Conservation (phyloP, 2,329 filamentous ascomycete species). For the Clarireedia monteithiana region DNA sequence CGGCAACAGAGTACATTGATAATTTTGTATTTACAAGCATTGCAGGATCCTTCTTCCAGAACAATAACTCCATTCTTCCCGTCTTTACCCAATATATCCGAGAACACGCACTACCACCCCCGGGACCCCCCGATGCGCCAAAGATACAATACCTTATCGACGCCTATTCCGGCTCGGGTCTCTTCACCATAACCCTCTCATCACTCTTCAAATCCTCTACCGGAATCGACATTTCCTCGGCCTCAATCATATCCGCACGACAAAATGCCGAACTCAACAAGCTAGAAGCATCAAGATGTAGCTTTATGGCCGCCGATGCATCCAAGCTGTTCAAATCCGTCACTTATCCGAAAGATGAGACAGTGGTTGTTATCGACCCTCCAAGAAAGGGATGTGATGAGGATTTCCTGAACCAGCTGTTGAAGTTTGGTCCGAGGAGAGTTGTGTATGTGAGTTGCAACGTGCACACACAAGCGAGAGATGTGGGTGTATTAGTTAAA, state of each 20-base stretch:
- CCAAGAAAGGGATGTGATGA: conserved; percentile 90
- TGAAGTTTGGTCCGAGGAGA: conserved; percentile 67
- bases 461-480: conserved; percentile 92
- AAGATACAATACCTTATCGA: conserved; percentile 83
- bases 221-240: conserved; percentile 81
- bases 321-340: conserved; percentile 72
- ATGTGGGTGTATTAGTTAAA: conserved; percentile 79
- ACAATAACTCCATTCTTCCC: conserved; percentile 96
- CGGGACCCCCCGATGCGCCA: conserved; percentile 28
- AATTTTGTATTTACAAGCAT: conserved; percentile 78
- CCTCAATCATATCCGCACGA: conserved; percentile 71
- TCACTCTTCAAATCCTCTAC: conserved; percentile 75
- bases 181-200: conserved; percentile 93
- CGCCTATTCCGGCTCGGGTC: conserved; percentile 92
- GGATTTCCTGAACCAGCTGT: conserved; percentile 72
- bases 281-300: conserved; percentile 58
- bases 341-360: conserved; percentile 68
- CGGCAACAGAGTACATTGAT: conserved; percentile 80
- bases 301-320: conserved; percentile 87
- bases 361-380: conserved; percentile 92
- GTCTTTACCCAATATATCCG: conserved; percentile 83
- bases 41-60: conserved; percentile 95
- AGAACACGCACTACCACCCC: conserved; percentile 59
- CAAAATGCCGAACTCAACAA: conserved; percentile 73
- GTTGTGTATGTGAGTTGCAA: conserved; percentile 97